phyloP scores from a whole-genome alignment of 805 yeast species.

The Lipomyces mesembrius region DNA sequence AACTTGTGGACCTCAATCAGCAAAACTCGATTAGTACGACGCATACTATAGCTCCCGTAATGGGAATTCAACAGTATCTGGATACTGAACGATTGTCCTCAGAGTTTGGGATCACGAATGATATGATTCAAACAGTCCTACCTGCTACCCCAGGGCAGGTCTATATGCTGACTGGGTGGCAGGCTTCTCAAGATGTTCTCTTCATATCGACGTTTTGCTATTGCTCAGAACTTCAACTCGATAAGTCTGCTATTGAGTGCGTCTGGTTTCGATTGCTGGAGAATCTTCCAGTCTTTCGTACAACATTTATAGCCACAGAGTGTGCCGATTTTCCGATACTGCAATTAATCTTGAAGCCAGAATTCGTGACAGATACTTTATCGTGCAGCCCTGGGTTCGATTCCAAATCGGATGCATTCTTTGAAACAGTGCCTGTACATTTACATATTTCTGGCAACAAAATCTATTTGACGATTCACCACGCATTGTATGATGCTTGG shows the following conservation, averaged over 20 bases:
- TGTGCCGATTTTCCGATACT: conserved; percentile 26
- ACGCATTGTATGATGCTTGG: conserved; percentile 42
- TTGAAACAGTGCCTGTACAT: conserved; percentile 23
- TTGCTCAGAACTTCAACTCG: conserved; percentile 4
- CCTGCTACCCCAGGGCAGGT: conserved; percentile 39
- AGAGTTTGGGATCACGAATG: background rate
- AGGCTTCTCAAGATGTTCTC: conserved; percentile 12
- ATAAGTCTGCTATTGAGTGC: conserved; percentile 7
- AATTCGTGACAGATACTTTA: background rate
- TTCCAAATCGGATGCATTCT: background rate
- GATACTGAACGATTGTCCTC: background rate
- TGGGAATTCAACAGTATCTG: background rate
- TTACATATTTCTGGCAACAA: conserved; percentile 6
- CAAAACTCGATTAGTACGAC: background rate
- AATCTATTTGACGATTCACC: conserved; percentile 37
- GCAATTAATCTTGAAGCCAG: conserved; percentile 25
- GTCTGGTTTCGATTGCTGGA: conserved; percentile 33
- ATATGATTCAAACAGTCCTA: conserved; percentile 14
- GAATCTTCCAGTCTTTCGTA: conserved; percentile 33
- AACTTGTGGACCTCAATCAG: background rate
- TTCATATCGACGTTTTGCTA: conserved; percentile 32
- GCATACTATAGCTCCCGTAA: background rate
- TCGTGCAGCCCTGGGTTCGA: conserved; percentile 2
- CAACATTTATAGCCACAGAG: conserved; percentile 25
- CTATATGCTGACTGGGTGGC: conserved; percentile 39